Evolutionary conservation across 225 moss, liverwort and hornwort genomes (phyloP).

Genomic region (Bryoerythrophyllum caledonicum): DNA sequence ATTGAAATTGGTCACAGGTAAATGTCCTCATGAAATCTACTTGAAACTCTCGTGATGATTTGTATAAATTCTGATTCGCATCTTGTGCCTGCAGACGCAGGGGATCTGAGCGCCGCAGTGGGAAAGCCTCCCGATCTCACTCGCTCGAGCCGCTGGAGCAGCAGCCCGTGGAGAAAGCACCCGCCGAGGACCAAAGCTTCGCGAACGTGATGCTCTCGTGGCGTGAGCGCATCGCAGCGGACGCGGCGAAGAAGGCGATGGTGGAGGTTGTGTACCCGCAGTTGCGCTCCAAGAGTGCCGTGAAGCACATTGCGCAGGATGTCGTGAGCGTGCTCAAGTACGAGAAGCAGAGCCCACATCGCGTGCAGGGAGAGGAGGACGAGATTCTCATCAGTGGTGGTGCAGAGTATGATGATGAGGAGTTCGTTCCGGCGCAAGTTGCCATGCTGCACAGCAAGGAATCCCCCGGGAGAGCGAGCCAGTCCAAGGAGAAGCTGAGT

Average conservation of each 20-base stretch:
- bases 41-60: neutral
- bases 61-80: too few relatives aligned
- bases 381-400: neutral
- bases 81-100: slow-evolving; percentile 31
- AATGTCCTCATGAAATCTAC: neutral
- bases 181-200: slow-evolving; percentile 42
- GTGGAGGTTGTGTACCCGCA: slow-evolving; percentile 30
- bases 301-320: slow-evolving; percentile 34
- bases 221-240: slow-evolving; percentile 61
- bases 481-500: slow-evolving; percentile 50
- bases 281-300: slow-evolving; percentile 21
- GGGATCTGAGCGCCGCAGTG: slow-evolving; percentile 33
- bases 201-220: slow-evolving; percentile 59
- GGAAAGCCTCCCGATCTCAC: slow-evolving; percentile 35
- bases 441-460: slow-evolving; percentile 52
- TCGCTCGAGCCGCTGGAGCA: slow-evolving; percentile 38
- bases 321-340: slow-evolving; percentile 26
- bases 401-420: slow-evolving; percentile 34
- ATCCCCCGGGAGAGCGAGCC: slow-evolving; percentile 33
- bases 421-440: slow-evolving; percentile 49
- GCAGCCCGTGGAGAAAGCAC: slow-evolving; percentile 20
- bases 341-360: slow-evolving; percentile 6
- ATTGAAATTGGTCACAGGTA: slow-evolving; percentile 43
- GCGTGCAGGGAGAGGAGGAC: slow-evolving; percentile 14
- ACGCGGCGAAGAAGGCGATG: slow-evolving; percentile 44